Evolutionary conservation across 345 rosid genomes (phyloP), one percentile per base, ranked within the genome.

Genomic region (Camelina laxa): DNA sequence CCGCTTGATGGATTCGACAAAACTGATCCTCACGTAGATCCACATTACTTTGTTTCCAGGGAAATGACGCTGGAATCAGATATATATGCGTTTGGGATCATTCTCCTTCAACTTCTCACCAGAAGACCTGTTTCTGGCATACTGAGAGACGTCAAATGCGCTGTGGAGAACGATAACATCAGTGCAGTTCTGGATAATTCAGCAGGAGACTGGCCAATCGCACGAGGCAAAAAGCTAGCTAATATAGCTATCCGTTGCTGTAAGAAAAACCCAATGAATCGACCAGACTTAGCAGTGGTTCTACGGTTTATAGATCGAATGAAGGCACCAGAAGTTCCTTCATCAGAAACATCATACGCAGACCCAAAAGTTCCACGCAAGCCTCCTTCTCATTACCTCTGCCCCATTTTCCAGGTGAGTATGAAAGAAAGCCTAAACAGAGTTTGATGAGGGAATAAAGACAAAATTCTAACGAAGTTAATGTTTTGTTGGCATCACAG

Each of bases 331-430:
- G 75, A 72, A 65, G 53, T 33, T n/a, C 24, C 63, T 58, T 78
- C 62, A 33, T 79, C 84, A 22, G 61, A 80, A 72, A 15, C 70
- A 5, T 66, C 91, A 31, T 47, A 54, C 80, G 48, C 65, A 8
- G 44, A 74, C 65, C 73, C 74, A 49, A 87, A 85, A 78, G 88
- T 78, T 81, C 83, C 61, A 22, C 82, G 80, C 4, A 76, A 82
- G 10, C 64, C 83, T 55, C 98, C 97, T 21, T 75, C 98, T 47
- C 90, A 91, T 82, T 93, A 91, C 69, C 80, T 93, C 65, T 93
- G 98, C 72, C 98, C 98, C 66, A 88, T 93, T 78, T 84, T 86
- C 64, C 98, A 89, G 94, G 98, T 93, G 78, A 51, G 59, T 78
- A 44, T 41, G 9, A 11, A 33, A 24, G 9, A 11, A 33, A 24